Evolutionary conservation across 2,329 filamentous ascomycete genomes (phyloP), one percentile per base, ranked within the genome.

Genomic region (Dryadomyces sulphureus): DNA sequence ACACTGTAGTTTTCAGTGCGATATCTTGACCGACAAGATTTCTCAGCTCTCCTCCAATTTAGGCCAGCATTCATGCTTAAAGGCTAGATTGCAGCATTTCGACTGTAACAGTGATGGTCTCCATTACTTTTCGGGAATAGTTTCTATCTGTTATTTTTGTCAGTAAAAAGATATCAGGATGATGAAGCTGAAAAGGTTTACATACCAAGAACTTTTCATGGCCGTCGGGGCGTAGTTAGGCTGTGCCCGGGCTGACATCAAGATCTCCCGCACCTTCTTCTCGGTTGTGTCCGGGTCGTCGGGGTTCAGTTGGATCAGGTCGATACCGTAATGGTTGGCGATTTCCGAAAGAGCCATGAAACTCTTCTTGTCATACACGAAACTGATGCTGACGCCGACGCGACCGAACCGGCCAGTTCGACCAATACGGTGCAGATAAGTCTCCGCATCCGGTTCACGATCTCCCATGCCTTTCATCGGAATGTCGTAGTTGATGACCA

Each of bases 401-500:
- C 90, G 89, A 48, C 92, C 92, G 57, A 98, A 98, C 54, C 92
- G 85, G 52, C 92, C 92, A 14, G 92, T 98, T 59, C 92, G 87
- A 50, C 92, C 92, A 56, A 98, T 98, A 60, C 92, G 84, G 72
- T 98, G 92, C 42, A 98, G 81, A 60, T 98, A 98, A 1, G 92
- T 98, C 68, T 96, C 89, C 41, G 80, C 80, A 59, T 98, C 92
- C 14, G 90, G 84, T 64, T 92, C 85, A 24, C 73, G 72, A 55
- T 96, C 89, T 17, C 83, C 79, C 27, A 73, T 57, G 36, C 83
- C 80, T 58, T 82, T 81, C 69, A 82, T 84, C 21, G 82, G 82
- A 48, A 87, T 83, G 55, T 87, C 83, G 65, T 98, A 98, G 70
- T 98, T 98, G 70, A 98, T 88, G 45, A 98, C 92, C 81, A 98